Evolutionary conservation across 148 eudicot species (phyloP).

Genomic region (Camellia granthamiana): DNA sequence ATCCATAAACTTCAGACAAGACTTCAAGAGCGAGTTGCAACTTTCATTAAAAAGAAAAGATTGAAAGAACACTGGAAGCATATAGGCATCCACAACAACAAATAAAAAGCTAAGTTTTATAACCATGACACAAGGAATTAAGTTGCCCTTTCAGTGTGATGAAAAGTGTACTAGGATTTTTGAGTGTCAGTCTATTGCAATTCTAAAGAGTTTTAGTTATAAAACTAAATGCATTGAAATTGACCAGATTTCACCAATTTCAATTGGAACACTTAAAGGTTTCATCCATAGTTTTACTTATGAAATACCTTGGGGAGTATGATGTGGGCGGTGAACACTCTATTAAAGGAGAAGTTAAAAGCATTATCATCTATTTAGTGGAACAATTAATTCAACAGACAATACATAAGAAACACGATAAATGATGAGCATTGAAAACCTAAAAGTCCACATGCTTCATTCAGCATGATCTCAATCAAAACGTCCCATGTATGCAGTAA

Average conservation of each 20-base stretch:
- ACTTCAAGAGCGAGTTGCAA: not conserved
- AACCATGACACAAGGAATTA: not conserved
- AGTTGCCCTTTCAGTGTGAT: not conserved
- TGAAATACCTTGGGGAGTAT: not conserved
- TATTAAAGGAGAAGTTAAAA: not conserved
- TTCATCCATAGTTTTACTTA: not conserved
- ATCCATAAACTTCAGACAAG: not conserved
- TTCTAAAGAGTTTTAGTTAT: not conserved
- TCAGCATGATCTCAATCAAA: not conserved
- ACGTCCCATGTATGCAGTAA: not conserved
- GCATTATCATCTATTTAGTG: not conserved
- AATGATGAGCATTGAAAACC: not conserved
- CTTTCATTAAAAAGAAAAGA: not conserved
- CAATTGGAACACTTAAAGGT: not conserved
- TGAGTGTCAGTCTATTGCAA: not conserved
- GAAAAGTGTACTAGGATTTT: not conserved
- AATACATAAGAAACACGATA: no score
- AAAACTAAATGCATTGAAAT: not conserved
- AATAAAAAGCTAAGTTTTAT: not conserved
- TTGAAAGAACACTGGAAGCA: not conserved
- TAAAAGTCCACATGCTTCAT: not conserved
- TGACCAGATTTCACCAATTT: not conserved
- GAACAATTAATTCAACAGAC: not conserved
- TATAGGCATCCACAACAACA: not conserved
- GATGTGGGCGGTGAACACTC: no score